Evolutionary conservation across 2,329 filamentous ascomycete genomes (phyloP).

Genomic region (Tricladium varicosporioides): DNA sequence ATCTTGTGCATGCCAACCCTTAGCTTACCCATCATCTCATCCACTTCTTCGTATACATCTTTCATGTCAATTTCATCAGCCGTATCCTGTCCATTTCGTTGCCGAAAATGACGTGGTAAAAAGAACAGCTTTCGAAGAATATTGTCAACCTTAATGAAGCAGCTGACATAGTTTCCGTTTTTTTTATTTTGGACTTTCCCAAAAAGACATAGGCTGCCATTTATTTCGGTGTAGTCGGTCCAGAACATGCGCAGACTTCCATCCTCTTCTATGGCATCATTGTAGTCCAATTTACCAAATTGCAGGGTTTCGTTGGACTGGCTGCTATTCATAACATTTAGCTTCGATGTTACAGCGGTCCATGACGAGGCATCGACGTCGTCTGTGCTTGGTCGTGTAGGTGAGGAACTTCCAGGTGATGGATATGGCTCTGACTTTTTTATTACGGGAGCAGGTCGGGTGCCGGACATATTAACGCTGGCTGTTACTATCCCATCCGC

Average conservation of each 20-base stretch:
- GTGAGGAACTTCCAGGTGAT: slow-evolving; percentile 75
- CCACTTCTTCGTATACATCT: slow-evolving; percentile 88
- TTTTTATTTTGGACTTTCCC: slow-evolving; percentile 93
- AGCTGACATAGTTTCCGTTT: slow-evolving; percentile 76
- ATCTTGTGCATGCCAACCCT: slow-evolving; percentile 90
- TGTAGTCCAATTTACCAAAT: slow-evolving; percentile 78
- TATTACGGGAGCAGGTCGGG: slow-evolving; percentile 72
- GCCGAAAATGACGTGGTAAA: slow-evolving; percentile 70
- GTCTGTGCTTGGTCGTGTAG: slow-evolving; percentile 56
- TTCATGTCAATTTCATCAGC: slow-evolving; percentile 79
- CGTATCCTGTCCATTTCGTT: slow-evolving; percentile 64
- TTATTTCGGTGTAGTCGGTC: slow-evolving; percentile 92
- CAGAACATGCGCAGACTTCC: slow-evolving; percentile 94
- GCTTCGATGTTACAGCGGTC: slow-evolving; percentile 80
- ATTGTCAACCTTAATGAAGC: slow-evolving; percentile 95
- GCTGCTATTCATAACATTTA: slow-evolving; percentile 81
- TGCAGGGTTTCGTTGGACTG: slow-evolving; percentile 60
- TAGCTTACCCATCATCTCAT: slow-evolving; percentile 81
- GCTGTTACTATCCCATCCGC: slow-evolving; percentile 64
- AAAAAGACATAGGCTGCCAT: slow-evolving; percentile 88
- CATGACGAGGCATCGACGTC: slow-evolving; percentile 78
- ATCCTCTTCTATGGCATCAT: slow-evolving; percentile 89
- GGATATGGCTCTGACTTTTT: slow-evolving; percentile 66
- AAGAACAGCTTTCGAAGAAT: slow-evolving; percentile 92
- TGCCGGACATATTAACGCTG: slow-evolving; percentile 83